A percentile compares a stretch with the other conserved stretches of the same genome.
These are phyloP conservation scores for Kwoniella sp. DNA, from an alignment of 768 basidiomycete species.

Conservation along the genomic window DNA sequence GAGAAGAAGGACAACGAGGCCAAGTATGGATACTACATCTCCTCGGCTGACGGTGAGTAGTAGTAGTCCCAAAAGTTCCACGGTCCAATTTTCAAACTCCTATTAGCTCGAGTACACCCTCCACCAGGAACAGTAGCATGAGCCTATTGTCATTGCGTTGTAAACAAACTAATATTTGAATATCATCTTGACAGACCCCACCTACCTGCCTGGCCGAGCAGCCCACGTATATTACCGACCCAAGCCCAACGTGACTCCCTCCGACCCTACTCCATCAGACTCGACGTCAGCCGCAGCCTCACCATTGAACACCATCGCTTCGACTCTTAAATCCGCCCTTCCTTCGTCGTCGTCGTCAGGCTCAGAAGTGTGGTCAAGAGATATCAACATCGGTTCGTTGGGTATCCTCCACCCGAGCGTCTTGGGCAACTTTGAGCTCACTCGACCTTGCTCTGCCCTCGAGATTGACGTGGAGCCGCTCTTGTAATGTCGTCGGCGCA, in stretches of 20 bases:
- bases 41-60: slow-evolving; percentile 74
- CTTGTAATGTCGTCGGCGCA: slow-evolving; percentile 59
- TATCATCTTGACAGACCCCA: slow-evolving; percentile 67
- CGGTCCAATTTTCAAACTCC: too few relatives aligned
- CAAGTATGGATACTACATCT: slow-evolving; percentile 86
- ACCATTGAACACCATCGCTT: slow-evolving; percentile 56
- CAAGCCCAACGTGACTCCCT: slow-evolving; percentile 32
- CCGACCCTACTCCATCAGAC: slow-evolving; percentile 36
- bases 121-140: too few relatives aligned
- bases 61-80: too few relatives aligned
- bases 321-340: slow-evolving; percentile 61
- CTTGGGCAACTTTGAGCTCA: slow-evolving; percentile 88
- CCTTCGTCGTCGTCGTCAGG: slow-evolving; percentile 31
- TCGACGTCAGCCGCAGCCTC: slow-evolving; percentile 25
- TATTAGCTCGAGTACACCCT: too few relatives aligned
- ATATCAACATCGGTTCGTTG: slow-evolving; percentile 80
- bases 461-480: slow-evolving; percentile 97
- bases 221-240: slow-evolving; percentile 86
- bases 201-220: slow-evolving; percentile 93
- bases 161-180: slow-evolving; percentile 5
- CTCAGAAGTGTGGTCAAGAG: slow-evolving; percentile 56
- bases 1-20: slow-evolving; percentile 58
- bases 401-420: slow-evolving; percentile 93
- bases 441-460: slow-evolving; percentile 88
- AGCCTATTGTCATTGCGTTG: too few relatives aligned